phyloP scores from a whole-genome alignment of 345 rosid species.

The Eucalyptus dawsonii region DNA sequence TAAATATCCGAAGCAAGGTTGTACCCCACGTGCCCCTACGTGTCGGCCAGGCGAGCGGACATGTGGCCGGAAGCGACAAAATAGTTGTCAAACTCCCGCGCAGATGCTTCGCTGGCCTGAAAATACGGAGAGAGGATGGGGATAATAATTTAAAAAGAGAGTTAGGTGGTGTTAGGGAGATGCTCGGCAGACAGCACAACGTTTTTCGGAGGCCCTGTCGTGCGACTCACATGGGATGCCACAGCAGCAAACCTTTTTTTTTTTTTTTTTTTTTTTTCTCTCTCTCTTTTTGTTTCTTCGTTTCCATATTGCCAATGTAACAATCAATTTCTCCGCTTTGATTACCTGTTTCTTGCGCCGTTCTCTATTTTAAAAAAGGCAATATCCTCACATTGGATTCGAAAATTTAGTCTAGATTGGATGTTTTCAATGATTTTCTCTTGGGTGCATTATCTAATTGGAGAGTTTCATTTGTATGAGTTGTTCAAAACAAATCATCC shows the following conservation, averaged over 20 bases:
- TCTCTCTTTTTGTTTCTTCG: not conserved
- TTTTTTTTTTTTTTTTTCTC: no score
- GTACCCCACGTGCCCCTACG: conserved; percentile 2
- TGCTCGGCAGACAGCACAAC: not conserved
- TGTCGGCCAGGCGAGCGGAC: not conserved
- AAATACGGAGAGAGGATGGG: not conserved
- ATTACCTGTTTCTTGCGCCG: not conserved
- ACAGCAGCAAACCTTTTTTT: not conserved
- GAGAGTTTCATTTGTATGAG: not conserved
- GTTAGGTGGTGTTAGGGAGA: not conserved
- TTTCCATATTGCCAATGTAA: not conserved
- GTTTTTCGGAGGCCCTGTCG: not conserved
- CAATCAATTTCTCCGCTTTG: not conserved
- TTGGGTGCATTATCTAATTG: not conserved
- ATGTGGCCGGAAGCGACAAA: conserved; percentile 3
- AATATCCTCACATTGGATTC: not conserved
- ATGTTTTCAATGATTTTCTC: not conserved
- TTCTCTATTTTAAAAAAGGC: not conserved
- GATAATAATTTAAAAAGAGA: not conserved
- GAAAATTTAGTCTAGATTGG: not conserved
- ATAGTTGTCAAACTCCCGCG: conserved; percentile 1
- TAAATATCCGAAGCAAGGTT: not conserved
- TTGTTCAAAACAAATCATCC: not conserved
- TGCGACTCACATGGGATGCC: not conserved
- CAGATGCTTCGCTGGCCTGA: not conserved